Percentiles rank a stretch among this genome's conserved stretches.
Conservation (phyloP, 139 green algal genomes). For the Bryopsis sp. region DNA sequence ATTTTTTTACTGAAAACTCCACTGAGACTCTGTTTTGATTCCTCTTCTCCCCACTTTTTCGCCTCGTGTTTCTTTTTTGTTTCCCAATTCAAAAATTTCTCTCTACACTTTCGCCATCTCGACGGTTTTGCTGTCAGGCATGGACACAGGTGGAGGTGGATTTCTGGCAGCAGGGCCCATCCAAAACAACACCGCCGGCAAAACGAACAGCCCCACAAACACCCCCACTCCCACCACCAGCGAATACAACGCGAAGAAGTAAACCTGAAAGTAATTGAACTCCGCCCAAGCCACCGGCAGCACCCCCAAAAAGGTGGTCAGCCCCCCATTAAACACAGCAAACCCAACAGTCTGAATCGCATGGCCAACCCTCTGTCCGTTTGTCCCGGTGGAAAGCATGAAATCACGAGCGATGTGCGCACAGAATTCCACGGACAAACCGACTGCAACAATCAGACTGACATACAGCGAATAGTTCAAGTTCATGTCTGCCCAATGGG, state of each 20-base stretch:
- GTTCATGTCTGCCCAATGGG: not conserved
- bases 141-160: too few relatives aligned
- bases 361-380: not conserved
- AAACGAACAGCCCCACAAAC: not conserved
- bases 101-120: too few relatives aligned
- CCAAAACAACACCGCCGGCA: not conserved
- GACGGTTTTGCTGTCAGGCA: too few relatives aligned
- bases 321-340: slow-evolving; percentile 15
- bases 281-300: not conserved
- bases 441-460: slow-evolving; percentile 4
- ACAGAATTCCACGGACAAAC: slow-evolving; percentile 13
- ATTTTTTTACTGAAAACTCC: too few relatives aligned
- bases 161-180: too few relatives aligned
- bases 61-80: too few relatives aligned
- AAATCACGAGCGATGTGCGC: slow-evolving; percentile 15
- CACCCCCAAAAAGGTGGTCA: slow-evolving; percentile 12
- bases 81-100: too few relatives aligned
- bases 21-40: too few relatives aligned
- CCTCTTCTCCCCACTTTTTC: too few relatives aligned
- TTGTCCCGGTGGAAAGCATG: slow-evolving; percentile 1
- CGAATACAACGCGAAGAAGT: slow-evolving; percentile 4
- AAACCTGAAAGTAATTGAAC: not conserved
- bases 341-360: slow-evolving; percentile 5
- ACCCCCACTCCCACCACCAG: not conserved
- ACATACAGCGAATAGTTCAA: slow-evolving; percentile 5